Base-by-base conservation (phyloP, 2,329 filamentous ascomycete genomes). In the Talaromyces sp. region DNA sequence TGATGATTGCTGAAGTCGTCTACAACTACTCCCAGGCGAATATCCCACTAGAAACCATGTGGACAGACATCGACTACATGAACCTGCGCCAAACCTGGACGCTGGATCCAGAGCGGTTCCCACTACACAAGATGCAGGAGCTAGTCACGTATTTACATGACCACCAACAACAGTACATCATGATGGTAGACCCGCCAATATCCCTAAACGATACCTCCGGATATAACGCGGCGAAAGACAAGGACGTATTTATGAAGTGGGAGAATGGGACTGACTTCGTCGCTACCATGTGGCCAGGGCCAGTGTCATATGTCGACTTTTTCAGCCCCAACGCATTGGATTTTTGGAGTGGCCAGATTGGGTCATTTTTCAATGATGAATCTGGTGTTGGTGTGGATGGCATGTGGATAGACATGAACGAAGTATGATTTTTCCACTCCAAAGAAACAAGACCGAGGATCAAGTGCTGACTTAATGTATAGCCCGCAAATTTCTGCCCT, bases 231-330 rank as follows among this genome's bases (percentile, higher is more conserved):
- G 90, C 89, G 0, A 73, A 84, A 1, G 80, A 84, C 6, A 75
- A 82, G 17, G 82, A 77, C 17, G 71, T 84, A 11, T 85, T 86
- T 70, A 69, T 85, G 28, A 81, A 82, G 56, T 68, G 69, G 5
- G 65, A 68, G 32, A 86, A 91, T 66, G 88, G 81, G 15, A 77
- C 78, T 17, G 71, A 83, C 27, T 83, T 82, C 64, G 68, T 82
- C 62, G 84, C 75, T 17, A 88, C 91, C 17, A 90, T 93, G 32
- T 93, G 90, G 90, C 88, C 90, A 3, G 90, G 90, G 47, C 82
- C 86, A 9, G 84, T 87, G 0, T 88, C 84, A 7, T 92, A 87
- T 74, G 88, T 88, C 0, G 91, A 93, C 72, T 93, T 90, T 89
- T 91, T 92, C 69, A 77, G 86, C 27, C 80, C 82, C 6, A 85